Percentiles rank a stretch among this genome's conserved stretches.
phyloP scores from a whole-genome alignment of 768 basidiomycete species.

The Mrakia frigida region DNA sequence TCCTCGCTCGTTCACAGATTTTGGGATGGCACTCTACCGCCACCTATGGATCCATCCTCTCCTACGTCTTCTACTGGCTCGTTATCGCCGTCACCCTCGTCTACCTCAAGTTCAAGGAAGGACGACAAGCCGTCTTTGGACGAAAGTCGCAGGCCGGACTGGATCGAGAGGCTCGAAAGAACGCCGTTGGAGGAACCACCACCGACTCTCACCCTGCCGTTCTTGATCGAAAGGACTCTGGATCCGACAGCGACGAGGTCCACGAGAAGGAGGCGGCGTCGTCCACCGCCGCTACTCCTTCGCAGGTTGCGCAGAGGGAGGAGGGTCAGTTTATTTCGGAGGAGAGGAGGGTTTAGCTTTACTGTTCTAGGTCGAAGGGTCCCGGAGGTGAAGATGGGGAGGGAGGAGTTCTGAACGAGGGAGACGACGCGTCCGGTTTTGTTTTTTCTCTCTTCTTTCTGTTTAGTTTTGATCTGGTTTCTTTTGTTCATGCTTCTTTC shows the following conservation, averaged over 20 bases:
- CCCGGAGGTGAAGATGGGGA: background rate
- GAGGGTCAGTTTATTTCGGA: too few relatives aligned
- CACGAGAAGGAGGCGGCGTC: background rate
- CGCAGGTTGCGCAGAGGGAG: too few relatives aligned
- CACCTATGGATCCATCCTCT: conserved; percentile 71
- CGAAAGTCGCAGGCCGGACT: conserved; percentile 35
- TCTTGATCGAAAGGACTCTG: background rate
- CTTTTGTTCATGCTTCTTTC: background rate
- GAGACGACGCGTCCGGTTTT: background rate
- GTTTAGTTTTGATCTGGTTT: background rate
- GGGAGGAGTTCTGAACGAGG: background rate
- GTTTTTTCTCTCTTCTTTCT: background rate
- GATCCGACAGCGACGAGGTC: background rate
- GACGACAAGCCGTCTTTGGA: conserved; percentile 43
- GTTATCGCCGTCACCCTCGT: conserved; percentile 65
- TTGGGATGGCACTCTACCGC: conserved; percentile 82
- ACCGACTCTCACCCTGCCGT: background rate
- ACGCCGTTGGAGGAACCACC: background rate
- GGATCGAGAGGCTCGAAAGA: conserved; percentile 28
- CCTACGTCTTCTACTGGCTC: conserved; percentile 90
- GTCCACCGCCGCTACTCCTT: background rate
- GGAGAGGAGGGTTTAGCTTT: too few relatives aligned
- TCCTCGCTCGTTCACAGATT: too few relatives aligned
- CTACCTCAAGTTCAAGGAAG: conserved; percentile 49
- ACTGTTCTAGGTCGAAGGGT: too few relatives aligned